Base-by-base conservation (phyloP, 352 stramenopile species). In the Pythium monospermum region DNA sequence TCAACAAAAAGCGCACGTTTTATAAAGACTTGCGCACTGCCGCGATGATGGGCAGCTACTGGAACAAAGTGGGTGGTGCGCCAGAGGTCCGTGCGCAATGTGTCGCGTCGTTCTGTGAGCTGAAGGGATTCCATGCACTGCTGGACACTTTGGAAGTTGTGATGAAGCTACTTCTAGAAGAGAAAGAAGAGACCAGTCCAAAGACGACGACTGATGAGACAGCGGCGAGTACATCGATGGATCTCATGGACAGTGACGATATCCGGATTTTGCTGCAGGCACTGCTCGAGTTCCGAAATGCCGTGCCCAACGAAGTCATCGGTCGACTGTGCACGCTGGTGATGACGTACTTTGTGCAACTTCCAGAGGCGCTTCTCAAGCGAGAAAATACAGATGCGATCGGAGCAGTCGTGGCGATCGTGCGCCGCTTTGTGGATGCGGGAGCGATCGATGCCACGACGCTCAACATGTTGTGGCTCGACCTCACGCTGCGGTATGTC, bases 1-100 rank as follows among this genome's bases (percentile, higher is more conserved):
- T 95, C 37, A 93, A 87, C 71, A 95, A 95, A 69, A 93, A 95
- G 46, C 87, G 85, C 49, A 88, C 74, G 8, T 93, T 95, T 40
- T 95, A 95, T 65, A 95, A 95, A 59, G 84, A 95, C 38, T 39
- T 91, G 26, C 81, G 83, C 49, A 83, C 71, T n/a, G 90, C 82
- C 6, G 76, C 83, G 30, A 91, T 93, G 82, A 94, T 94, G 58
- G 83, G 81, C 4, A 91, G 76, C 49, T 95, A 94, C 41, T 95
- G 83, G 85, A 95, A 94, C 73, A 92, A 92, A 53, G 73, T 85
- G 16, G 69, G 76, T 0, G 85, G 85, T 0, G 83, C 80, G 6
- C 82, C 84, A 0, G 84, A 95, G 69, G 82, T 92, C 44, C 82
- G 84, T 12, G 63, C 77, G 6, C 84, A 95, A 49, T 95, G 80